Conservation (phyloP, 2,329 filamentous ascomycete genomes). For the Penicillium sp. region DNA sequence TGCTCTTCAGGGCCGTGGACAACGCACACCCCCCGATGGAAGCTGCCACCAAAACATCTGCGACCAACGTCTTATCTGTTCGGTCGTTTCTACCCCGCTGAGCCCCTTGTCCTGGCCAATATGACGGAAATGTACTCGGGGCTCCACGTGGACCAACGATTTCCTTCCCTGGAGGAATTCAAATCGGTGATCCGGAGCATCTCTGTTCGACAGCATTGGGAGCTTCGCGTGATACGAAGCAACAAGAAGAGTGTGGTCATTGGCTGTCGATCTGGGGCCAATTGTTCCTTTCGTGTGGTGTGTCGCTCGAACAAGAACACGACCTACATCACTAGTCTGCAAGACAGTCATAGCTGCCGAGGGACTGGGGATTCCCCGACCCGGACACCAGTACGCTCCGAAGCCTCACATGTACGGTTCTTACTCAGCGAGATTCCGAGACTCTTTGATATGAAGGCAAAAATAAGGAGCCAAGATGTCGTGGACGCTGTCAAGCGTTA, state of each 20-base stretch:
- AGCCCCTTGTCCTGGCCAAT: conserved; percentile 13
- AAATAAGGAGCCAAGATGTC: conserved; percentile 39
- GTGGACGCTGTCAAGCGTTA: conserved; percentile 44
- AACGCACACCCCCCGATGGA: conserved; percentile 28
- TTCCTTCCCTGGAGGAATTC: conserved; percentile 41
- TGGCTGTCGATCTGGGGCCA: conserved; percentile 39
- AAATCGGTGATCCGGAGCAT: conserved; percentile 40
- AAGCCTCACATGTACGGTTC: conserved; percentile 43
- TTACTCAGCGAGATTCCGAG: conserved; percentile 41
- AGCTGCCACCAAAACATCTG: conserved; percentile 15
- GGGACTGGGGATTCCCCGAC: conserved; percentile 28
- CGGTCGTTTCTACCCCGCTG: conserved; percentile 15
- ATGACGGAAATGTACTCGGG: conserved; percentile 44
- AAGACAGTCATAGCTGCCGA: conserved; percentile 41
- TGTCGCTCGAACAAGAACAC: conserved; percentile 43
- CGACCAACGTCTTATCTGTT: conserved; percentile 16
- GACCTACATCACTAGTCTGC: conserved; percentile 42
- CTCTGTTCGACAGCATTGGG: conserved; percentile 44
- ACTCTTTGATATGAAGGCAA: conserved; percentile 40
- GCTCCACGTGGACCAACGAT: conserved; percentile 40
- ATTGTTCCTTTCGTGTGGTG: conserved; percentile 42
- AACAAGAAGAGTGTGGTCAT: conserved; percentile 45
- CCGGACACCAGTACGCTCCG: conserved; percentile 39
- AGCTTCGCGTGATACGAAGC: conserved; percentile 41
- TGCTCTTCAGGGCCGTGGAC: background rate